Evolutionary conservation across 2,329 filamentous ascomycete genomes (phyloP), one percentile per base, ranked within the genome.

Genomic region (Dactylellina leptospora): DNA sequence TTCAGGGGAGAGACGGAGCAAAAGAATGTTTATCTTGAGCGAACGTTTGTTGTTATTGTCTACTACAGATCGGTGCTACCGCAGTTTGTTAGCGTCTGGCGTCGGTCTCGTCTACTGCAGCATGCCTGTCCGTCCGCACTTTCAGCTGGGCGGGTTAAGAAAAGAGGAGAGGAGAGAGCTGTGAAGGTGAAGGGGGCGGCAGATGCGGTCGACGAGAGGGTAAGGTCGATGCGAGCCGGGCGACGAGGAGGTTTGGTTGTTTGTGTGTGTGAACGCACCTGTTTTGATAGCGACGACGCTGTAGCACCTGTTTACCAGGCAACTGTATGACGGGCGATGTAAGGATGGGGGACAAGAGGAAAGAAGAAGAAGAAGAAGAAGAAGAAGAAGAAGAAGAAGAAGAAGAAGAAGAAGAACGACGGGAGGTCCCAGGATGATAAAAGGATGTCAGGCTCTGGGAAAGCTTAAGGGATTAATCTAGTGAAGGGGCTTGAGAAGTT

Each of bases 1-100:
- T 70, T 70, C 64, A 70, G 64, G 64, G 45, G 56, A 60, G 20
- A 20, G 9, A 40, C 48, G 48, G 64, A 50, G 48, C 59, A 55
- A 61, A 70, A 70, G 64, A 70, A 70, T 70, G 64, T 70, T 56
- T 70, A 61, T 61, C 56, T 61, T 38, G 38, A 59, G 47, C 30
- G 44, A 25, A 20, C 30, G 51, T 47, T 51, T 50, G 44, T 66
- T 56, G 44, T 66, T 66, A 50, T 66, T 58, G 51, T 50, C 64
- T 70, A 70, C 38, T 28, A 62, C 64, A 54, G 55, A 70, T 70
- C 50, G 64, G 64, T 70, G 64, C 64, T 70, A 70, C 64, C 55
- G 56, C 56, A 27, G 50, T 61, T 38, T 56, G 40, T 62, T 70
- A 70, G 64, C 56, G 64, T 70, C 63, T 54, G 47, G 25, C 28